Evolutionary conservation across 108 stramenopile genomes (phyloP), one percentile per base, ranked within the genome.

Genomic region (Skeletonema grethae): DNA sequence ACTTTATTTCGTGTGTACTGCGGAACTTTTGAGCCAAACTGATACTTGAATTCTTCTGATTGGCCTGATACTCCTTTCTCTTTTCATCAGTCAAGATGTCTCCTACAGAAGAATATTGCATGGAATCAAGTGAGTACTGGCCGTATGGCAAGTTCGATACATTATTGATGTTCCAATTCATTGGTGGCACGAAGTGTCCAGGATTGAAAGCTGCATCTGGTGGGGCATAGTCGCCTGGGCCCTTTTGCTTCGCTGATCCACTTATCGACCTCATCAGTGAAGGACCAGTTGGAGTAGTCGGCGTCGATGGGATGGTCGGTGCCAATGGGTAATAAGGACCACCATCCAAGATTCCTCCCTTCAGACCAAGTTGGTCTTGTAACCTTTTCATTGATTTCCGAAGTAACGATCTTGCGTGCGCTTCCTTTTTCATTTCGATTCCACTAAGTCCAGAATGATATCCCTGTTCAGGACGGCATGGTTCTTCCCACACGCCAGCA

Each of bases 341-440:
- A n/a, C 78, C 69, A 46, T 65, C 82, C 15, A 75, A 70, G 9
- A 87, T 86, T 29, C 93, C 93, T 50, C 90, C 89, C 62, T 86
- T 79, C 38, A 95, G 82, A 45, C 78, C 83, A 67, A 89, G 81
- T 32, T 84, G 85, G 71, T 88, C 87, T 83, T 95, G 93, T 9
- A 95, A 72, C 67, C 83, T 89, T 79, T 82, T 90, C 75, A 95
- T 78, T 29, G 90, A 91, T 67, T 90, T 95, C 25, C 90, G 89
- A 24, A 95, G 83, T 80, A 90, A 81, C 30, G 91, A 85, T 59
- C 86, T 65, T 7, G 90, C 90, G 77, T 95, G 90, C 38, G 90
- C 93, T 72, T 82, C 77, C 61, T 85, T 67, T 56, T 82, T 85
- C 64, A 95, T 59, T 50, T 89, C 90, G 39, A 87, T 85, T 6